phyloP scores from a whole-genome alignment of 2,329 filamentous ascomycete species.

The Fusarium kyushuense region DNA sequence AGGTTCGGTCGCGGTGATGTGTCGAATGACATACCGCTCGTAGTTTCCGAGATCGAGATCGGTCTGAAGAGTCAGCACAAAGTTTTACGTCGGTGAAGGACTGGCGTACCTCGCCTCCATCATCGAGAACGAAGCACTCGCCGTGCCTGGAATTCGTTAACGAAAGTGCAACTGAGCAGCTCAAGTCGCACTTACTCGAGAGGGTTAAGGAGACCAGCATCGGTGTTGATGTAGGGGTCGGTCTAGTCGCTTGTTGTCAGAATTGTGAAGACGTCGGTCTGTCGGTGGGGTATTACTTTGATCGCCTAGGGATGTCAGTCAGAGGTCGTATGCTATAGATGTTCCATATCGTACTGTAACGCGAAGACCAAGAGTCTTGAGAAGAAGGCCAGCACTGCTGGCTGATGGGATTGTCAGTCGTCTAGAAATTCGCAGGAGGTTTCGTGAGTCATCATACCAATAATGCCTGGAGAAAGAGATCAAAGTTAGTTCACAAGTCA shows the following conservation, averaged over 20 bases:
- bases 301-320: constrained; percentile 40
- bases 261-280: neutral
- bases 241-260: constrained; percentile 55
- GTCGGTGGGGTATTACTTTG: constrained; percentile 22
- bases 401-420: constrained; percentile 30
- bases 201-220: constrained; percentile 49
- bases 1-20: neutral
- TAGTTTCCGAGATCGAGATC: constrained; percentile 71
- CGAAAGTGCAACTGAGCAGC: neutral
- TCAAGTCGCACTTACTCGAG: constrained; percentile 48
- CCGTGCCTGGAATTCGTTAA: constrained; percentile 72
- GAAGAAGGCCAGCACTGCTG: constrained; percentile 70
- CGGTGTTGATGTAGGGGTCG: constrained; percentile 62
- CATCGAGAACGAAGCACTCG: constrained; percentile 88
- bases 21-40: constrained; percentile 54
- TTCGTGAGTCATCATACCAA: constrained; percentile 18
- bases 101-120: constrained; percentile 58
- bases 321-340: neutral
- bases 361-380: constrained; percentile 84
- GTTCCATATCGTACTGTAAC: constrained; percentile 59
- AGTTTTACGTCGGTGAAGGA: neutral
- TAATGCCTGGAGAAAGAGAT: constrained; percentile 20
- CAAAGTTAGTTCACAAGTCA: constrained; percentile 18
- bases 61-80: constrained; percentile 48
- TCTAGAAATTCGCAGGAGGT: neutral